Percentiles rank a stretch among this genome's conserved stretches.
Evolutionary conservation across 2,329 filamentous ascomycete genomes (phyloP).

Genomic region (Emmonsiellopsis sp.): DNA sequence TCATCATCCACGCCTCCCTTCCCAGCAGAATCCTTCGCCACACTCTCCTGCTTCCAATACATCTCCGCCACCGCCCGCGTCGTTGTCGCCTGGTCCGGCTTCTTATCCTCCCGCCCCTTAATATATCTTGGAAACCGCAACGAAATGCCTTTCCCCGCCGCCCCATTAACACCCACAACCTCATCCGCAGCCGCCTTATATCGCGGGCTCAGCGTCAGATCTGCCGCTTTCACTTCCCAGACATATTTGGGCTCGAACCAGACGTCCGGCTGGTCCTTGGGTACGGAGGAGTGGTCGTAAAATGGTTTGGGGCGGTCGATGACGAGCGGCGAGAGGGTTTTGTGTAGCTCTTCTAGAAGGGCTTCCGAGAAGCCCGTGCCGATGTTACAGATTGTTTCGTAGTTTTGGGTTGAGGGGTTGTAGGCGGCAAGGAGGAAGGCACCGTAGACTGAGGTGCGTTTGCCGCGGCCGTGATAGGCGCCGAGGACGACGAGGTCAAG

Average conservation of each 20-base stretch:
- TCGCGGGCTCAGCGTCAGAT: slow-evolving; percentile 81
- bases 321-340: slow-evolving; percentile 61
- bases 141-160: slow-evolving; percentile 67
- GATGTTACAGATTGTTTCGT: slow-evolving; percentile 97
- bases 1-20: slow-evolving; percentile 93
- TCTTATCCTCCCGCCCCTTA: slow-evolving; percentile 88
- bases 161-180: slow-evolving; percentile 58
- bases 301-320: slow-evolving; percentile 93
- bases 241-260: slow-evolving; percentile 95
- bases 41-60: slow-evolving; percentile 91
- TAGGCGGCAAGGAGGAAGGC: slow-evolving; percentile 94
- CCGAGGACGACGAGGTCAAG: slow-evolving; percentile 93
- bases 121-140: slow-evolving; percentile 90
- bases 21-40: slow-evolving; percentile 70
- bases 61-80: slow-evolving; percentile 86
- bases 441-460: slow-evolving; percentile 90
- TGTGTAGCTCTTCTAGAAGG: slow-evolving; percentile 80
- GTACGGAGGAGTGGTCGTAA: slow-evolving; percentile 73
- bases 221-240: slow-evolving; percentile 96
- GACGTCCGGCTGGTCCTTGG: slow-evolving; percentile 92
- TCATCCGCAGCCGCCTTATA: slow-evolving; percentile 87
- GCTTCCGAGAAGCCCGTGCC: slow-evolving; percentile 94
- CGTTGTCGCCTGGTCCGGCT: slow-evolving; percentile 78
- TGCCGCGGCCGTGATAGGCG: slow-evolving; percentile 88
- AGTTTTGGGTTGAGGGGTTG: slow-evolving; percentile 67